These are phyloP conservation scores for Gastroboletus turbinatus DNA, from an alignment of 1,284 basidiomycete species.

Conservation along the genomic window DNA sequence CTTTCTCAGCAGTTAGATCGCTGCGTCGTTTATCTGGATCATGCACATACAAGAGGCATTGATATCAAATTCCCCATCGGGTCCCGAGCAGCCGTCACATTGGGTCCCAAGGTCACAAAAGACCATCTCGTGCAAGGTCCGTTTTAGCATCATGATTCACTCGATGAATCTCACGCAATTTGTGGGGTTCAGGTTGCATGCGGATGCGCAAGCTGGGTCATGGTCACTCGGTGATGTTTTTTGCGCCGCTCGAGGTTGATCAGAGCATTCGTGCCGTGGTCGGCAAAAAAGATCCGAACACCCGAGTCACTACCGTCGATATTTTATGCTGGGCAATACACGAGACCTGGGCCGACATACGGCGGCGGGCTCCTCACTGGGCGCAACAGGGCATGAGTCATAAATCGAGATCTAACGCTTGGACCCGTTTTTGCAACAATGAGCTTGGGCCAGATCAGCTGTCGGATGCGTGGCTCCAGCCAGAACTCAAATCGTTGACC, in stretches of 20 bases:
- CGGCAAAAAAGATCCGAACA: neutral
- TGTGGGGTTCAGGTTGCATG: slow-evolving; percentile 39
- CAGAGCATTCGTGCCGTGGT: slow-evolving; percentile 13
- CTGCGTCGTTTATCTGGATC: slow-evolving; percentile 37
- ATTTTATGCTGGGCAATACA: slow-evolving; percentile 44
- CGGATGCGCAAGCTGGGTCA: slow-evolving; percentile 47
- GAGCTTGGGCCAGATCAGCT: slow-evolving; percentile 10
- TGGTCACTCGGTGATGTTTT: slow-evolving; percentile 48
- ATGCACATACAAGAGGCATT: slow-evolving; percentile 55
- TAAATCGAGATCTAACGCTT: slow-evolving; percentile 30
- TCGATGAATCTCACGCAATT: neutral
- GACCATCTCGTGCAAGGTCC: slow-evolving; percentile 51
- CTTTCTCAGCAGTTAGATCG: neutral
- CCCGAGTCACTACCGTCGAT: slow-evolving; percentile 28
- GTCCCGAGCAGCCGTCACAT: slow-evolving; percentile 47
- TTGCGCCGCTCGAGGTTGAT: slow-evolving; percentile 45
- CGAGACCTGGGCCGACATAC: slow-evolving; percentile 43
- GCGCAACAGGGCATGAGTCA: slow-evolving; percentile 45
- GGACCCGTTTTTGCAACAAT: slow-evolving; percentile 19
- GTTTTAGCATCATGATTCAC: neutral
- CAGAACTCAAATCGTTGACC: slow-evolving; percentile 37
- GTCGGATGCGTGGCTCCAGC: slow-evolving; percentile 32
- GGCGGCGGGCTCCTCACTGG: slow-evolving; percentile 41
- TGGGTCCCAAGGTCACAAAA: slow-evolving; percentile 51
- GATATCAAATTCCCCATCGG: slow-evolving; percentile 47